Percentiles rank a stretch among this genome's conserved stretches.
phyloP scores from a whole-genome alignment of 495 filamentous ascomycete species.

The Podospora pseudopauciseta region DNA sequence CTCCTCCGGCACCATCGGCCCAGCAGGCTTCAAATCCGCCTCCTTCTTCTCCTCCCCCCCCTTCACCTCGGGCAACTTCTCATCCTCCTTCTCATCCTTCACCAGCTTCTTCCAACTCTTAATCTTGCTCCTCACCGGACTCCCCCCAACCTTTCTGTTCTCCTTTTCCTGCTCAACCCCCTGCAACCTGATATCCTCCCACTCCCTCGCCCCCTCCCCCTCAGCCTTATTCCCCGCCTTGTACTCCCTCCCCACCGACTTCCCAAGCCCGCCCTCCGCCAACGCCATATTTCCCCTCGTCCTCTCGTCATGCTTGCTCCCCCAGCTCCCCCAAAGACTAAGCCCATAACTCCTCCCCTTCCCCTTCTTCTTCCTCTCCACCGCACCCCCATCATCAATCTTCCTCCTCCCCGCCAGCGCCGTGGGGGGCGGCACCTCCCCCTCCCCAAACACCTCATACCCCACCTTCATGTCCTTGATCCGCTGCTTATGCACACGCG shows the following conservation, averaged over 20 bases:
- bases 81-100: conserved; percentile 40
- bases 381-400: conserved; percentile 40
- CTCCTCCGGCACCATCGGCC: conserved; percentile 9
- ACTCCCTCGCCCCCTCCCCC: conserved; percentile 39
- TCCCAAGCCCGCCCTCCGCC: conserved; percentile 28
- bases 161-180: conserved; percentile 17
- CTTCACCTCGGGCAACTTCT: conserved; percentile 2
- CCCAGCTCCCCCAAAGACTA: conserved; percentile 79
- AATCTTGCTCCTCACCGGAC: neutral
- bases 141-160: conserved; percentile 1
- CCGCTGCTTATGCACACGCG: conserved; percentile 63
- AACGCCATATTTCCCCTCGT: conserved; percentile 11
- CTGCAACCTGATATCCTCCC: conserved; percentile 35
- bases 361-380: conserved; percentile 26
- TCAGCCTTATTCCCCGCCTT: conserved; percentile 25
- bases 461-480: conserved; percentile 66
- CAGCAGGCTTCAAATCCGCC: conserved; percentile 24
- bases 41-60: neutral
- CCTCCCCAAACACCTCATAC: conserved; percentile 62
- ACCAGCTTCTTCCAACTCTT: conserved; percentile 39
- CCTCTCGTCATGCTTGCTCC: conserved; percentile 78
- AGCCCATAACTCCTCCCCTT: conserved; percentile 67
- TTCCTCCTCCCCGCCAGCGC: conserved; percentile 69
- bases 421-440: conserved; percentile 76
- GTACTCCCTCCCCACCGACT: conserved; percentile 5